Evolutionary conservation across 768 basidiomycete species (phyloP), one percentile per base, ranked within the genome.

Genomic region (Suillus sp.): DNA sequence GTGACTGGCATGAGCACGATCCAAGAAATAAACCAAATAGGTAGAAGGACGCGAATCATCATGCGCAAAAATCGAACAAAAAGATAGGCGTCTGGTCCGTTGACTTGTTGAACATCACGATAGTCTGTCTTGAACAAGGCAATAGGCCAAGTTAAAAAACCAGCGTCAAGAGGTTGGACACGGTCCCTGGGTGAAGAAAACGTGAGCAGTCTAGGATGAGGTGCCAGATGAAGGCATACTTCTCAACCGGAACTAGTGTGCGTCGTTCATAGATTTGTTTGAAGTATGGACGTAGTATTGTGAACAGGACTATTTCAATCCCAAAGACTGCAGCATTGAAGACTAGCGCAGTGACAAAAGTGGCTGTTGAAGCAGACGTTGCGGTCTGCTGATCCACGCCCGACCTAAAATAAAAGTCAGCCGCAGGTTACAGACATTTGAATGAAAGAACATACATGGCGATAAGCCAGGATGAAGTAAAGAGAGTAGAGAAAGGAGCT

Each of bases 21-120:
- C 96, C 96, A 98, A 2, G 93, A 92, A 40, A 98, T 34, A 56
- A 94, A 65, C 96, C 94, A 99, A 70, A 97, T 93, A 27, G 97
- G 96, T 7, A 96, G 69, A 72, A 98, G 83, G 30, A 95, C 78
- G 67, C 88, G 84, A 57, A 87, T 73, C 86, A 97, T 91, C 82
- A 98, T 88, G 56, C 89, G 86, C 34, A 93, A 80, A 75, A 92
- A 98, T 60, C 94, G 90, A 51, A 97, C 89, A 69, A 92, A 99
- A 71, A 96, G 89, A 78, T 96, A 99, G 18, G 95, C 92, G 73
- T 99, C 96, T 63, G 91, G 80, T 32, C 94, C 94, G 65, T 95
- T 95, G 48, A 84, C 81, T 48, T 79, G 78, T 64, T 86, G 82
- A 62, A 93, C 86, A 27, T 80, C 81, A 34, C 77, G 76, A 69